Evolutionary conservation across 208 protist species (phyloP).

Genomic region (Borovskyia barvae): DNA sequence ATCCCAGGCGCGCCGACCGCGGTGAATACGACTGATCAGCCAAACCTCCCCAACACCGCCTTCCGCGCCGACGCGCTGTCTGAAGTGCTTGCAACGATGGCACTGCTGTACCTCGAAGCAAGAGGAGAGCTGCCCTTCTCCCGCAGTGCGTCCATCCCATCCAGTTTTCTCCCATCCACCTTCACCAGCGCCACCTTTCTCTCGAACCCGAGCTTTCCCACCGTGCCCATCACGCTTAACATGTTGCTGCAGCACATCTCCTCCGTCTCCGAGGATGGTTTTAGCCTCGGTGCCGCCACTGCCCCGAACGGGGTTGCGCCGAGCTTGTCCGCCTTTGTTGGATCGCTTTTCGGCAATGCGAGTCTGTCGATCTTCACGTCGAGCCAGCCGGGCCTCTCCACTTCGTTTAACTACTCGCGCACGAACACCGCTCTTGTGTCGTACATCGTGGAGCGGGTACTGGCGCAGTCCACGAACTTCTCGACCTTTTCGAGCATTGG

Average conservation of each 20-base stretch:
- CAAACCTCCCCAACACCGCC: conserved; percentile 17
- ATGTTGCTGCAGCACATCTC: conserved; percentile 64
- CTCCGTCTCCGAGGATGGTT: conserved; percentile 41
- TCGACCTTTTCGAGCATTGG: conserved; percentile 14
- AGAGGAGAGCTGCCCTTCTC: conserved; percentile 36
- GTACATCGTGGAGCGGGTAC: conserved; percentile 49
- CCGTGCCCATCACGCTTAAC: conserved; percentile 41
- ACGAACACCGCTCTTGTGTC: conserved; percentile 54
- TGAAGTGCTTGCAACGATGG: conserved; percentile 48
- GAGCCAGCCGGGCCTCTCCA: conserved; percentile 14
- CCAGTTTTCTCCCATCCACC: conserved; percentile 35
- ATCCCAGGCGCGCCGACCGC: neutral
- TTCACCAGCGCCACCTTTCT: conserved; percentile 1
- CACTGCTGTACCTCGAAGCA: conserved; percentile 40
- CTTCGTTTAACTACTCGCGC: conserved; percentile 39
- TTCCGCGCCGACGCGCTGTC: conserved; percentile 47
- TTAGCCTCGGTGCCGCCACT: conserved; percentile 4
- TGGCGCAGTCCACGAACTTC: conserved; percentile 9
- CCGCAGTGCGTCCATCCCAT: conserved; percentile 31
- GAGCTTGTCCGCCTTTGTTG: conserved; percentile 33
- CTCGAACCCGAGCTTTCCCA: conserved; percentile 20
- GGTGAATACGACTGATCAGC: neutral
- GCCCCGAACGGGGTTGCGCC: conserved; percentile 10
- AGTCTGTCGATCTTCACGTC: conserved; percentile 7
- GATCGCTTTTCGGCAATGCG: conserved; percentile 23